Percentiles rank a stretch among this genome's conserved stretches.
phyloP scores from a whole-genome alignment of 768 basidiomycete species.

The Suillus luteus region DNA sequence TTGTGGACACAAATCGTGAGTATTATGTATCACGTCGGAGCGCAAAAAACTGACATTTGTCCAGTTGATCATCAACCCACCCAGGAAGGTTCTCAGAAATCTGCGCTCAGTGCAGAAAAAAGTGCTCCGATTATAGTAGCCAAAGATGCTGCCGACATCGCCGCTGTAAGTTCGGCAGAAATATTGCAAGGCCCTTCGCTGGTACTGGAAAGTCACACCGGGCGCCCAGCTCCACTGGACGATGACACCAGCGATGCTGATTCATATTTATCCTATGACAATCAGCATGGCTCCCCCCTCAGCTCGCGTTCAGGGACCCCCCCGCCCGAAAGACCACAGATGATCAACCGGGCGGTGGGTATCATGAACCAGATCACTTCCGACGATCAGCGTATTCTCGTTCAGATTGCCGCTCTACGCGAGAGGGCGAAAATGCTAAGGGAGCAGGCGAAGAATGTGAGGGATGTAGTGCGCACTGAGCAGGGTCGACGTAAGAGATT shows the following conservation, averaged over 20 bases:
- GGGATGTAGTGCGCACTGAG: conserved; percentile 17
- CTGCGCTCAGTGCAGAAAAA: too few species aligned
- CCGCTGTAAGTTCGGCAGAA: too few species aligned
- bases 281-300: conserved; percentile 25
- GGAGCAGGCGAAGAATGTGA: too few species aligned
- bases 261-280: conserved; percentile 27
- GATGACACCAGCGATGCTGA: conserved; percentile 23
- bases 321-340: conserved; percentile 15
- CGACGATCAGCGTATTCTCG: conserved; percentile 20
- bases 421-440: conserved; percentile 23
- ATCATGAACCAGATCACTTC: conserved; percentile 31
- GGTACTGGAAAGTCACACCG: background rate
- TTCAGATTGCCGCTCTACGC: conserved; percentile 14
- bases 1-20: too few species aligned
- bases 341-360: conserved; percentile 25
- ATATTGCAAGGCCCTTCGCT: background rate
- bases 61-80: too few species aligned
- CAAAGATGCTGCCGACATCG: too few species aligned
- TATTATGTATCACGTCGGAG: too few species aligned
- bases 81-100: too few species aligned
- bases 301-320: conserved; percentile 28
- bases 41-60: too few species aligned
- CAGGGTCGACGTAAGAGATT: conserved; percentile 29
- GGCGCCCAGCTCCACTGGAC: background rate
- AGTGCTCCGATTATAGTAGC: too few species aligned